Percentiles rank a stretch among this genome's conserved stretches.
Conservation (phyloP, 1,139 yeast genomes). For the Spathaspora sp. region DNA sequence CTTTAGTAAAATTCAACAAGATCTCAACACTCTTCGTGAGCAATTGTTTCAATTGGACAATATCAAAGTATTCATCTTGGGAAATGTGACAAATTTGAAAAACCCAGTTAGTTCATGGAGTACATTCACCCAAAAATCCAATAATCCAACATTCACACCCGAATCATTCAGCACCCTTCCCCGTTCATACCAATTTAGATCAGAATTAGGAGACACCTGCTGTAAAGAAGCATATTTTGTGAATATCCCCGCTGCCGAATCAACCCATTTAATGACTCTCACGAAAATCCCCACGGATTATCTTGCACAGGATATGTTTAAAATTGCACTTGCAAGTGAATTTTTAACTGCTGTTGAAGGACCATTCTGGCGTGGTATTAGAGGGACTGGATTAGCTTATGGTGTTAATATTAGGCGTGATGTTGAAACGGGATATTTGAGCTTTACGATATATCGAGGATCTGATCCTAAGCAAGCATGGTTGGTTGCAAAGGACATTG, state of each 20-base stretch:
- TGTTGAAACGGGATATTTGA: slow-evolving; percentile 66
- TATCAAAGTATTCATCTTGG: slow-evolving; percentile 68
- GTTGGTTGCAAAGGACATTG: slow-evolving; percentile 63
- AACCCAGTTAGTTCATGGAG: slow-evolving; percentile 68
- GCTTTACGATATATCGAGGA: slow-evolving; percentile 75
- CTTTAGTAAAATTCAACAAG: slow-evolving; percentile 45
- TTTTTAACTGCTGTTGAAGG: slow-evolving; percentile 90
- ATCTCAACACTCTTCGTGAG: slow-evolving; percentile 56
- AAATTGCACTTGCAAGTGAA: slow-evolving; percentile 71
- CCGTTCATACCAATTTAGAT: slow-evolving; percentile 51
- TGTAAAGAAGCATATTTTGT: slow-evolving; percentile 60
- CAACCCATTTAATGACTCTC: slow-evolving; percentile 67
- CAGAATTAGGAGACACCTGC: slow-evolving; percentile 57
- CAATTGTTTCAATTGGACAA: slow-evolving; percentile 60
- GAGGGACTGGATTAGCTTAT: slow-evolving; percentile 95
- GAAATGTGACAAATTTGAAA: slow-evolving; percentile 54
- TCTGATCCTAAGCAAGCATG: slow-evolving; percentile 79
- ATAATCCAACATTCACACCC: slow-evolving; percentile 13
- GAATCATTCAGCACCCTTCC: slow-evolving; percentile 41
- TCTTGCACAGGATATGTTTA: slow-evolving; percentile 64
- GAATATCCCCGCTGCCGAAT: slow-evolving; percentile 83
- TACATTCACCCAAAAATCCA: slow-evolving; percentile 30
- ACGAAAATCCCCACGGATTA: slow-evolving; percentile 68
- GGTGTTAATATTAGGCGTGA: slow-evolving; percentile 68
- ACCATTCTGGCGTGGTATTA: slow-evolving; percentile 93